These are phyloP conservation scores for Aspergillus felis DNA, from an alignment of 2,329 filamentous ascomycete species.

Conservation along the genomic window DNA sequence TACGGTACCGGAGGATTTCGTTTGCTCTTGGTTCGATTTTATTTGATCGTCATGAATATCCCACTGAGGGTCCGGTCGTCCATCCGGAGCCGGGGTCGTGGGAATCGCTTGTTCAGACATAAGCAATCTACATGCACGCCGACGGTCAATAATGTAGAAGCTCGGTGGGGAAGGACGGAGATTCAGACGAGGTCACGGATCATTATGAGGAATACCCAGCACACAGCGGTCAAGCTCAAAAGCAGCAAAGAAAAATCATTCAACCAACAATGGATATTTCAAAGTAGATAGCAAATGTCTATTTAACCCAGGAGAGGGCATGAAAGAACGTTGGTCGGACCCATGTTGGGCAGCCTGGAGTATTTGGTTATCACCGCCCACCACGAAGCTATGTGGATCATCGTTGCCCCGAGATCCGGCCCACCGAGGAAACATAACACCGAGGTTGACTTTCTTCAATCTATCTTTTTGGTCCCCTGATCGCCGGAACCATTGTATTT, in stretches of 20 bases:
- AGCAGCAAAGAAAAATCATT: background rate
- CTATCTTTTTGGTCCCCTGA: background rate
- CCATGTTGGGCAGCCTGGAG: background rate
- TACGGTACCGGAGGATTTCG: constrained; percentile 17
- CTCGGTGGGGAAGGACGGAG: constrained; percentile 6
- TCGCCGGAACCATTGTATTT: background rate
- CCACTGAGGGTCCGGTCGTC: constrained; percentile 21
- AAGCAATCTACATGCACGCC: constrained; percentile 42
- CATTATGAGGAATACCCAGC: constrained; percentile 17
- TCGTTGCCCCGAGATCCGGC: constrained; percentile 28
- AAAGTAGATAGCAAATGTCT: background rate
- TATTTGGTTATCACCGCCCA: constrained; percentile 47
- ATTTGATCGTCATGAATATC: constrained; percentile 16
- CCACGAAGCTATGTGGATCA: constrained; percentile 23
- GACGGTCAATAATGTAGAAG: constrained; percentile 6
- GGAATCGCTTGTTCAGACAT: constrained; percentile 32
- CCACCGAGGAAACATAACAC: constrained; percentile 2
- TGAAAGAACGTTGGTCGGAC: background rate
- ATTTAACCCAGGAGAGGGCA: background rate
- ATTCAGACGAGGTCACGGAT: constrained; percentile 23
- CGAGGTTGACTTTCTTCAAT: constrained; percentile 5
- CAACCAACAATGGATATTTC: background rate
- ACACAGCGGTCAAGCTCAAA: background rate
- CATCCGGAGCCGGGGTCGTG: constrained; percentile 19
- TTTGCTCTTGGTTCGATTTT: constrained; percentile 17